A percentile compares a stretch with the other conserved stretches of the same genome.
Conservation (phyloP, 139 green algal species). For the Chlorella sp. region DNA sequence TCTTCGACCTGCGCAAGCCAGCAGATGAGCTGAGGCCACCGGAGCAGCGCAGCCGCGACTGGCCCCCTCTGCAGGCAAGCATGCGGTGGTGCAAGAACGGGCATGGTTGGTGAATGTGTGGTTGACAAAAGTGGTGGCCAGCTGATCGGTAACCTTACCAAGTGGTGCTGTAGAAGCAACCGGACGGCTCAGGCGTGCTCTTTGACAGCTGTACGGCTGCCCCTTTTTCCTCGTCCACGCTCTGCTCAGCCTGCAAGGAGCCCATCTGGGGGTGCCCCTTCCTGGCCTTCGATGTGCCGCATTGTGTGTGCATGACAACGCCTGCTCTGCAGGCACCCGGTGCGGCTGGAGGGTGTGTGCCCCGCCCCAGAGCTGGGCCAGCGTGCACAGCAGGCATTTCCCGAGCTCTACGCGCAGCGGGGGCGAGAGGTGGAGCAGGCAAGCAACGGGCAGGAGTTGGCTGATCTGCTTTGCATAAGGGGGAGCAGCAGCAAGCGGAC, state of each 20-base stretch:
- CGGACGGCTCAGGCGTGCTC: too few relatives aligned
- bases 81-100: neutral
- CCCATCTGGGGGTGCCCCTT: too few relatives aligned
- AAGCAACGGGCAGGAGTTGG: too few relatives aligned
- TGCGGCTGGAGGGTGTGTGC: neutral
- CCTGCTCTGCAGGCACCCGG: neutral
- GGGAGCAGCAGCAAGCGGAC: too few relatives aligned
- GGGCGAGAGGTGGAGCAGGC: neutral
- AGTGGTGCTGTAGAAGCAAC: too few relatives aligned
- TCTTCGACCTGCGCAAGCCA: neutral
- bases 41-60: neutral
- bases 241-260: neutral
- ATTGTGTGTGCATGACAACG: too few relatives aligned
- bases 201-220: too few relatives aligned
- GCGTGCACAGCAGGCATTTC: neutral
- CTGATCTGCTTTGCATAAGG: too few relatives aligned
- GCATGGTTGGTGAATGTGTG: too few relatives aligned
- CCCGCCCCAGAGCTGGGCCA: neutral
- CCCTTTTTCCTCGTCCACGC: neutral
- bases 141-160: too few relatives aligned
- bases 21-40: neutral
- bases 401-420: neutral
- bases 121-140: too few relatives aligned
- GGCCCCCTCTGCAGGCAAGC: neutral
- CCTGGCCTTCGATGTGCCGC: too few relatives aligned